Evolutionary conservation across 2,329 filamentous ascomycete species (phyloP), one percentile per base, ranked within the genome.

Genomic region (Neofusicoccum cordaticola): DNA sequence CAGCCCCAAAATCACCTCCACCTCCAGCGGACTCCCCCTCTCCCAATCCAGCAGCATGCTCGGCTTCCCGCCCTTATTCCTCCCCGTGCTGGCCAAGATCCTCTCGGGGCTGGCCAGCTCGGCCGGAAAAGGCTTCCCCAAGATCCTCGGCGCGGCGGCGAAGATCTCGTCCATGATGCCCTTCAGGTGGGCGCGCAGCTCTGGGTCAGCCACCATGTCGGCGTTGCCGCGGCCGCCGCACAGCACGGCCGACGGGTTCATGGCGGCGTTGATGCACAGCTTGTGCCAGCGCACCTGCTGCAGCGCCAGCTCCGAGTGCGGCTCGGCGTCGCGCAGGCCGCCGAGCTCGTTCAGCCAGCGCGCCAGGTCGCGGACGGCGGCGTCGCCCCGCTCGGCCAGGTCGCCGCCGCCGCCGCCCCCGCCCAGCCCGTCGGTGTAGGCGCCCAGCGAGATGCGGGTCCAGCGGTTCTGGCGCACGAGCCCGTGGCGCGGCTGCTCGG

Each of bases 381-480:
- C 77, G 4, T 74, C 71, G 6, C 81, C 81, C 34, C 74, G 72
- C 11, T 3, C 22, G 22, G 22, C 22, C 22, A 22, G 22, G 22
- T 22, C 22, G 22, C 22, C 22, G 22, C 22, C 22, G 22, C 19
- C 19, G 19, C 19, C 19, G 51, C n/a, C n/a, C n/a, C n/a, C 12
- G 35, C 74, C 68, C 72, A 68, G 82, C 72, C 78, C 76, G 13
- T 85, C 83, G 17, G 84, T 82, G 74, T 88, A 91, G 12, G 88
- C 86, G 0, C 89, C 89, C 60, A 90, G 82, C 71, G 87, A 89
- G 66, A 91, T 88, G 45, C 89, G 80, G 50, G 89, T 92, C 89
- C 89, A 92, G 44, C 88, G 84, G 73, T 91, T 90, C 76, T 92
- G 89, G 52, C 84, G 82, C 64, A 92, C 85, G 0, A 84, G 78